Percentiles rank a stretch among this genome's conserved stretches.
phyloP scores from a whole-genome alignment of 495 filamentous ascomycete species.

The Xylaria grammica region DNA sequence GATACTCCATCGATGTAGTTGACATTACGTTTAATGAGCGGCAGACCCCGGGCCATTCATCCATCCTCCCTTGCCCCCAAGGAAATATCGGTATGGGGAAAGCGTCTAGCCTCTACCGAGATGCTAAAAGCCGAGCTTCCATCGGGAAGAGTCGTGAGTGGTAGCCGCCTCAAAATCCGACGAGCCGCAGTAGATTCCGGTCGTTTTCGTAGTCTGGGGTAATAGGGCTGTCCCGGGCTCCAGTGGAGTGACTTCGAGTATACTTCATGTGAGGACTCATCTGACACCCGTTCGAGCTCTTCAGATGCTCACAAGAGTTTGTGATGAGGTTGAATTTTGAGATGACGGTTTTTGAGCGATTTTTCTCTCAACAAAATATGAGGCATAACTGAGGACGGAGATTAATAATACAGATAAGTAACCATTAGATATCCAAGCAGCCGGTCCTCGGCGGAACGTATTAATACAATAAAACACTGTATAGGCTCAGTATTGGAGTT shows the following conservation, averaged over 20 bases:
- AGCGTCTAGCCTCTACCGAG: slow-evolving; percentile 13
- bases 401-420: slow-evolving; percentile 21
- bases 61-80: background rate
- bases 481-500: background rate
- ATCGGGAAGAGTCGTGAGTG: slow-evolving; percentile 25
- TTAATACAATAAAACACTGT: slow-evolving; percentile 16
- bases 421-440: slow-evolving; percentile 11
- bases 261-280: slow-evolving; percentile 15
- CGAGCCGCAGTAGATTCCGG: slow-evolving; percentile 25
- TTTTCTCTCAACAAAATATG: slow-evolving; percentile 13
- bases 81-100: slow-evolving; percentile 12
- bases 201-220: slow-evolving; percentile 29
- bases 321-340: slow-evolving; percentile 2
- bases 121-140: slow-evolving; percentile 27
- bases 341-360: slow-evolving; percentile 23
- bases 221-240: slow-evolving; percentile 17
- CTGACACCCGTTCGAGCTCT: background rate
- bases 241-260: slow-evolving; percentile 18
- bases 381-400: background rate
- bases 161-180: slow-evolving; percentile 23
- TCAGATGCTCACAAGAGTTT: background rate
- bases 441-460: slow-evolving; percentile 24
- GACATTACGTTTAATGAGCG: slow-evolving; percentile 11
- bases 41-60: slow-evolving; percentile 3
- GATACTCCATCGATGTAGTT: slow-evolving; percentile 7